Evolutionary conservation across 2,329 filamentous ascomycete species (phyloP).

Genomic region (Ilyonectria sp.): DNA sequence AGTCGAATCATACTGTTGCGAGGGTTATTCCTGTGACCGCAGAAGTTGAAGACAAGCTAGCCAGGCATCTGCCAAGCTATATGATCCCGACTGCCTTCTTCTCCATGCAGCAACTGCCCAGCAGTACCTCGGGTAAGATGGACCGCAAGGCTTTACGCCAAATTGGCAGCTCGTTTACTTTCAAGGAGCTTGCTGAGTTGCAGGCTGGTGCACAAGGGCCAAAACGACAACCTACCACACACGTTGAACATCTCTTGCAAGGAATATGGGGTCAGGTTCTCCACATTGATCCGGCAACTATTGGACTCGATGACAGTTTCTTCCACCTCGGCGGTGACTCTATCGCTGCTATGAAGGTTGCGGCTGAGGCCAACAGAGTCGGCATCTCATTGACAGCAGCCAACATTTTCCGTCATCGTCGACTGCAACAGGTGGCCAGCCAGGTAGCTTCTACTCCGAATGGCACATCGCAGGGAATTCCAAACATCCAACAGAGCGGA

Average conservation of each 20-base stretch:
- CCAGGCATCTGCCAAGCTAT: conserved; percentile 32
- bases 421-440: background rate
- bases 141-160: conserved; percentile 30
- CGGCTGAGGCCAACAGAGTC: conserved; percentile 16
- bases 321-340: conserved; percentile 66
- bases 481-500: conserved; percentile 2
- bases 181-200: conserved; percentile 57
- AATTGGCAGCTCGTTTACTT: conserved; percentile 28
- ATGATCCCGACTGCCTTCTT: conserved; percentile 40
- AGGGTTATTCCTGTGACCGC: background rate
- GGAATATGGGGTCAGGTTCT: conserved; percentile 57
- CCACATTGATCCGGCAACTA: conserved; percentile 48
- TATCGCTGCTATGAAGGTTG: conserved; percentile 64
- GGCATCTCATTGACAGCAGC: conserved; percentile 24
- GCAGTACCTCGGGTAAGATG: conserved; percentile 35
- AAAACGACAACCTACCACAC: conserved; percentile 22
- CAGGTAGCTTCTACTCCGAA: background rate
- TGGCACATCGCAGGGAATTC: background rate
- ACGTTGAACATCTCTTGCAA: conserved; percentile 45
- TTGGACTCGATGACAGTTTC: conserved; percentile 63
- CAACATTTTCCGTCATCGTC: conserved; percentile 32
- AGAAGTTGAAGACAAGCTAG: conserved; percentile 11
- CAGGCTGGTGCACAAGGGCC: background rate
- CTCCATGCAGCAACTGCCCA: conserved; percentile 28
- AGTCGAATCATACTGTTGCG: background rate